phyloP scores from a whole-genome alignment of 306 rosid genomes.

The Acacia acuminata region DNA sequence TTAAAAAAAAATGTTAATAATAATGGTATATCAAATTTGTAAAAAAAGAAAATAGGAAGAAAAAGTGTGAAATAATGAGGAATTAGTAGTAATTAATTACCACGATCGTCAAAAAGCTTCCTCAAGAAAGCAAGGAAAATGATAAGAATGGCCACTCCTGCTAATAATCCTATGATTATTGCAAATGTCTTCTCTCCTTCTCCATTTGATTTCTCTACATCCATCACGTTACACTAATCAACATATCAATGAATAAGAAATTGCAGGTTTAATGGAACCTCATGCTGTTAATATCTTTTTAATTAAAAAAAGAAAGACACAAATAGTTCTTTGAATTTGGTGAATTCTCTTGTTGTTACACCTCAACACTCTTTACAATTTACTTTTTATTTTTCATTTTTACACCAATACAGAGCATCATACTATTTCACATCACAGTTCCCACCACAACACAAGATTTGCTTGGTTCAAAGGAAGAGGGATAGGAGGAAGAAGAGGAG shows the following conservation, averaged over 20 bases:
- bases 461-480: not conserved
- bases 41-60: not conserved
- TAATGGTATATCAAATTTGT: not conserved
- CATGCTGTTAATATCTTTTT: no score
- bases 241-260: not conserved
- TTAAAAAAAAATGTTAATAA: not conserved
- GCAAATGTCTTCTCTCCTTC: conserved; percentile 92
- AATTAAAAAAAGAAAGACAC: no score
- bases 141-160: conserved; percentile 80
- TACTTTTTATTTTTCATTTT: not conserved
- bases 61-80: not conserved
- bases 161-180: conserved; percentile 79
- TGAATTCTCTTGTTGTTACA: not conserved
- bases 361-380: not conserved
- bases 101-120: conserved; percentile 56
- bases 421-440: not conserved
- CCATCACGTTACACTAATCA: not conserved
- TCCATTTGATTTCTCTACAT: conserved; percentile 55
- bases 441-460: not conserved
- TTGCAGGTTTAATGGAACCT: no score
- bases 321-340: not conserved
- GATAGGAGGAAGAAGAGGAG: not conserved
- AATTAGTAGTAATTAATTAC: conserved; percentile 37
- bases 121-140: conserved; percentile 74
- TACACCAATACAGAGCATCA: not conserved